A percentile compares a stretch with the other conserved stretches of the same genome.
These are phyloP conservation scores for Penicillium sumatraense DNA, from an alignment of 2,329 filamentous ascomycete species.

Conservation along the genomic window DNA sequence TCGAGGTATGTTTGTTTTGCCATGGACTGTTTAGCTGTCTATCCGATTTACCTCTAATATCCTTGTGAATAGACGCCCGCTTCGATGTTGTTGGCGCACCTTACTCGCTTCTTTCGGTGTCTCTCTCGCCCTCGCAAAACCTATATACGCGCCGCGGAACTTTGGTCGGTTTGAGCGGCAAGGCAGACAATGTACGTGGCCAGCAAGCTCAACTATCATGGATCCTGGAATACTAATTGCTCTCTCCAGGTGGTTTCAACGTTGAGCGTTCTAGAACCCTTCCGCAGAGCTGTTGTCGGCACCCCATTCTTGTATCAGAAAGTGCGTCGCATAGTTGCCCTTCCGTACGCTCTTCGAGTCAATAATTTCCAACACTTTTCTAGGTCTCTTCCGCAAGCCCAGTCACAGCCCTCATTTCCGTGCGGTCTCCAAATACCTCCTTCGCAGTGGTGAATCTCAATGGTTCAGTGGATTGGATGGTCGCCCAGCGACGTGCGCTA, in stretches of 20 bases:
- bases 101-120: slow-evolving; percentile 91
- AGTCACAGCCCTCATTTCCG: slow-evolving; percentile 84
- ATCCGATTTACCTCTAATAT: too few relatives aligned
- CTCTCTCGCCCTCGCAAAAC: slow-evolving; percentile 88
- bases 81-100: slow-evolving; percentile 93
- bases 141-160: slow-evolving; percentile 92
- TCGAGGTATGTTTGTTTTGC: slow-evolving; percentile 38
- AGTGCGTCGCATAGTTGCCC: slow-evolving; percentile 31
- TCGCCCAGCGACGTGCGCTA: slow-evolving; percentile 83
- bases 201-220: neutral
- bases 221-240: neutral
- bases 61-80: slow-evolving; percentile 80
- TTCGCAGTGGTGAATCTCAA: slow-evolving; percentile 89
- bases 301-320: slow-evolving; percentile 94
- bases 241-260: slow-evolving; percentile 76
- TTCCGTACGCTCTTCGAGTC: neutral
- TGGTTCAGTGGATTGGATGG: slow-evolving; percentile 93
- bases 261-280: slow-evolving; percentile 81
- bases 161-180: slow-evolving; percentile 85
- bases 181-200: slow-evolving; percentile 77
- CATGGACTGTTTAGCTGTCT: too few relatives aligned
- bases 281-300: slow-evolving; percentile 77
- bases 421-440: slow-evolving; percentile 82
- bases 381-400: slow-evolving; percentile 84
- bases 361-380: slow-evolving; percentile 16